phyloP scores from a whole-genome alignment of 345 rosid genomes.

The Abelmoschus esculentus region DNA sequence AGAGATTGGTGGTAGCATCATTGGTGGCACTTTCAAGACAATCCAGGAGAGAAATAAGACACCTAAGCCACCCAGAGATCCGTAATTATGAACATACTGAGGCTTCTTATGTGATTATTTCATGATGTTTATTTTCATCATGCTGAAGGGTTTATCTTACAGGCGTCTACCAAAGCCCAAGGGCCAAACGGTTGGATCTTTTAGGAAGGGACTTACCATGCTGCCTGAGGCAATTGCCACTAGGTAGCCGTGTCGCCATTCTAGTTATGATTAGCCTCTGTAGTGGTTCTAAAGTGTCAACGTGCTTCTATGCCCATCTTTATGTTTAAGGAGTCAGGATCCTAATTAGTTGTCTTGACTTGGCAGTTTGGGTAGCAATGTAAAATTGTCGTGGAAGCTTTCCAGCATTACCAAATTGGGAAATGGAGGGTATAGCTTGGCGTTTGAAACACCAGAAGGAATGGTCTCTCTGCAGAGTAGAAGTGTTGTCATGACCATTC shows the following conservation, averaged over 20 bases:
- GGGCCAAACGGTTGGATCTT: constrained; percentile 96
- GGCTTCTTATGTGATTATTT: constrained; percentile 10
- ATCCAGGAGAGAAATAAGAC: constrained; percentile 66
- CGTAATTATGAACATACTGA: constrained; percentile 37
- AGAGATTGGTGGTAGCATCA: constrained; percentile 77
- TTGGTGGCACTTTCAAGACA: constrained; percentile 75
- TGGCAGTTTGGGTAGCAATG: constrained; percentile 72
- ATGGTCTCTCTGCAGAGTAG: constrained; percentile 53
- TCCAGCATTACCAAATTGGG: constrained; percentile 54
- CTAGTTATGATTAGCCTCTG: neutral
- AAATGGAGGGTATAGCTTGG: constrained; percentile 49
- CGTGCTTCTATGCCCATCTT: neutral
- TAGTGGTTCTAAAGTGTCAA: neutral
- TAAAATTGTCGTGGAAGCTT: constrained; percentile 86
- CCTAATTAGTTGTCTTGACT: constrained; percentile 11
- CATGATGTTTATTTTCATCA: neutral
- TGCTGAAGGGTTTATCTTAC: constrained; percentile 16
- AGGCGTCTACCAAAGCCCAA: constrained; percentile 83
- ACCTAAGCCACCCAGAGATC: constrained; percentile 64
- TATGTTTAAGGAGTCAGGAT: constrained; percentile 16
- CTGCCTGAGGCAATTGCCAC: constrained; percentile 77
- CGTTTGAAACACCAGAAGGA: constrained; percentile 89
- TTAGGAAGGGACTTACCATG: constrained; percentile 80
- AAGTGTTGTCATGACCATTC: constrained; percentile 77
- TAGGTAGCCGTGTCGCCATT: constrained; percentile 37